Percentiles rank a stretch among this genome's conserved stretches.
Conservation (phyloP, 1,139 yeast species). For the Torulaspora pretoriensis region DNA sequence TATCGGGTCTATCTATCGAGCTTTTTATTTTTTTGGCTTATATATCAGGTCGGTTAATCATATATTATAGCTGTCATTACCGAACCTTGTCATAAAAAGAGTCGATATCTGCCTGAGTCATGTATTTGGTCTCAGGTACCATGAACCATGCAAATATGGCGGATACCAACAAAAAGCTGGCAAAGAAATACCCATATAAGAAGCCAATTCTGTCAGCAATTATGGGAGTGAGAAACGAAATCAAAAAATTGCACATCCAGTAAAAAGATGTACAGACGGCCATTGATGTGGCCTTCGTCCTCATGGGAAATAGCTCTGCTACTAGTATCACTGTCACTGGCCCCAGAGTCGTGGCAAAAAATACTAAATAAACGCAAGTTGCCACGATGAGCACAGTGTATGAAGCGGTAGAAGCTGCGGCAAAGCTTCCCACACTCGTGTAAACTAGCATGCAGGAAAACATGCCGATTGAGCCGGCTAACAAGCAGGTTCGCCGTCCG, state of each 20-base stretch:
- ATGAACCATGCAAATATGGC: constrained; percentile 54
- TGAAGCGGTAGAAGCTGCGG: constrained; percentile 42
- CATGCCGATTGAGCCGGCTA: constrained; percentile 62
- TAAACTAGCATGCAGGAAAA: constrained; percentile 56
- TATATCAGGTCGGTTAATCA: neutral
- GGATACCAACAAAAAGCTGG: constrained; percentile 57
- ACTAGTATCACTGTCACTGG: constrained; percentile 74
- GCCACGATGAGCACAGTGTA: constrained; percentile 71
- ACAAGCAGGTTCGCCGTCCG: constrained; percentile 63
- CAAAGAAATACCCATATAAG: constrained; percentile 67
- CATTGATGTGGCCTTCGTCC: constrained; percentile 73
- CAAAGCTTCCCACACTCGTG: constrained; percentile 59
- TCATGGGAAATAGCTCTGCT: constrained; percentile 72
- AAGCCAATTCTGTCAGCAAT: constrained; percentile 51
- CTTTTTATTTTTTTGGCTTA: neutral
- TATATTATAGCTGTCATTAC: neutral
- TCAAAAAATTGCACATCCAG: constrained; percentile 73
- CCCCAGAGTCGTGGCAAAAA: constrained; percentile 83
- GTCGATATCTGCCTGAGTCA: constrained; percentile 63
- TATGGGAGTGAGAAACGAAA: constrained; percentile 68
- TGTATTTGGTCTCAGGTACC: constrained; percentile 72
- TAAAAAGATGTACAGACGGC: constrained; percentile 68
- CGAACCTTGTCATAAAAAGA: constrained; percentile 8
- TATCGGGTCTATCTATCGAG: neutral
- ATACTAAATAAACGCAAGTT: constrained; percentile 69